phyloP scores from a whole-genome alignment of 306 rosid genomes.

The Astragalus membranaceus region DNA sequence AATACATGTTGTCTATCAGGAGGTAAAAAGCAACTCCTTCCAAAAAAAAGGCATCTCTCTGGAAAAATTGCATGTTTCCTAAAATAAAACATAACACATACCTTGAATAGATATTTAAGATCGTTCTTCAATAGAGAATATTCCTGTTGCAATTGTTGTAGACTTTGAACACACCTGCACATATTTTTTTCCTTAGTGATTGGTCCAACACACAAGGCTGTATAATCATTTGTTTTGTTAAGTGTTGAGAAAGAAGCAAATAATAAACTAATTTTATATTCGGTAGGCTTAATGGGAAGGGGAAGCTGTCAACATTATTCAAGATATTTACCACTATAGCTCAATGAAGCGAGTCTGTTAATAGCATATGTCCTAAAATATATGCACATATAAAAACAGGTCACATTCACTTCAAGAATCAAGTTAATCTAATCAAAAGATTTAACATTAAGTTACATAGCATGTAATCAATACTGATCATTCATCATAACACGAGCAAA shows the following conservation, averaged over 20 bases:
- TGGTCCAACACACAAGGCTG: not conserved
- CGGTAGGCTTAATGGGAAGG: too few species aligned
- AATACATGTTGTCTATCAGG: not conserved
- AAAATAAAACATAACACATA: conserved; percentile 15
- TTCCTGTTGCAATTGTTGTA: conserved; percentile 58
- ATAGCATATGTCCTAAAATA: too few species aligned
- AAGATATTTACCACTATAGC: too few species aligned
- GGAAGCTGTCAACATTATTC: too few species aligned
- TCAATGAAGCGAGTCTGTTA: too few species aligned
- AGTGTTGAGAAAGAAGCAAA: not conserved
- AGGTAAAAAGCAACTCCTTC: not conserved
- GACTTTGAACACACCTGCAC: conserved; percentile 59
- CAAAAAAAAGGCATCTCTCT: not conserved
- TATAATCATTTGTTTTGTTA: not conserved
- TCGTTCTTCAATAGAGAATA: conserved; percentile 41
- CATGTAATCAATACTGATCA: not conserved
- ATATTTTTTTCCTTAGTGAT: not conserved
- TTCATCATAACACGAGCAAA: not conserved
- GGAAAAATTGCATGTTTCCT: not conserved
- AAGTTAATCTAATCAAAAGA: not conserved
- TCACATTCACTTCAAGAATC: not conserved
- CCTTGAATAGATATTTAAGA: conserved; percentile 51
- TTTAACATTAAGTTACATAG: not conserved
- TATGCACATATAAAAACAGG: not conserved
- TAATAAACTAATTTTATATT: not conserved